Conservation (phyloP, 176 grass and related monocot species). For the Coix lacrymajobi region DNA sequence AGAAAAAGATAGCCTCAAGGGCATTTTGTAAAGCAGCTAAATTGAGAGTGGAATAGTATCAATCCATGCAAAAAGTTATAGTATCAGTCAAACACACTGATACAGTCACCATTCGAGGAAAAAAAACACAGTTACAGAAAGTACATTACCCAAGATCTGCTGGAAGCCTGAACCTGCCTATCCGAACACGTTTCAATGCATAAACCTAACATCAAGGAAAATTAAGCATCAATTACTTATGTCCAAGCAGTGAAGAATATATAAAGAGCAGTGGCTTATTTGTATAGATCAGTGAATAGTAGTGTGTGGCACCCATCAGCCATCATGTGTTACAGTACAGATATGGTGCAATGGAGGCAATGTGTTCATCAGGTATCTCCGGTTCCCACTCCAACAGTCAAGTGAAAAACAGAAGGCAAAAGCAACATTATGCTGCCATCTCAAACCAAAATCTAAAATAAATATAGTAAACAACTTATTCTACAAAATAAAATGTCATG, state of each 20-base stretch:
- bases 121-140: constrained; percentile 8
- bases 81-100: background rate
- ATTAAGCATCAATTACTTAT: constrained; percentile 28
- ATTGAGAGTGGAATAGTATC: background rate
- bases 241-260: background rate
- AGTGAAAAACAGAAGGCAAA: background rate
- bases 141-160: constrained; percentile 74
- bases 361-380: background rate
- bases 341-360: background rate
- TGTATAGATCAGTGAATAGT: background rate
- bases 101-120: background rate
- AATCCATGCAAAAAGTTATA: background rate
- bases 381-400: background rate
- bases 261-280: background rate
- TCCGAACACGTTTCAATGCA: constrained; percentile 71
- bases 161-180: constrained; percentile 81
- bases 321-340: background rate
- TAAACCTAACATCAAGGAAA: constrained; percentile 52
- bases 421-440: background rate
- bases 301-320: background rate
- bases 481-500: background rate
- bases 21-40: background rate
- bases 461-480: background rate
- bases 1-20: background rate
- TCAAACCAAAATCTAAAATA: background rate